Conservation (phyloP, 768 basidiomycete genomes). For the Arthromyces matolae region DNA sequence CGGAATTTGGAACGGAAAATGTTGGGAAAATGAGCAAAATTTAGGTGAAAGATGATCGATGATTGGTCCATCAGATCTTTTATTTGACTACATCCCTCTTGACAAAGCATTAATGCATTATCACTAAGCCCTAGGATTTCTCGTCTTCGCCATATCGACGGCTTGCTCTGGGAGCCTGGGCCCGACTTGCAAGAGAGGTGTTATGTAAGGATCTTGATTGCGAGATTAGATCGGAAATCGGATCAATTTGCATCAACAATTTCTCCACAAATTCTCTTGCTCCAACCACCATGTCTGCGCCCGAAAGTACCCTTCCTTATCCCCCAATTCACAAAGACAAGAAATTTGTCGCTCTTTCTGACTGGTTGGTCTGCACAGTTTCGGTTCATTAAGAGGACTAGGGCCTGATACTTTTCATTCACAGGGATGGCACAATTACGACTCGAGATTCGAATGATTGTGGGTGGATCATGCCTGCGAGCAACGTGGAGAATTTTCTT, state of each 20-base stretch:
- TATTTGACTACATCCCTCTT: no score
- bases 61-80: no score
- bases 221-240: slow-evolving; percentile 9
- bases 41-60: no score
- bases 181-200: no score
- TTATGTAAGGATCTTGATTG: no score
- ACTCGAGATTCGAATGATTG: slow-evolving; percentile 92
- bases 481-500: background rate
- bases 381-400: background rate
- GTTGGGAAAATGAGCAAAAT: no score
- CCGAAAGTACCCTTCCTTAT: slow-evolving; percentile 72
- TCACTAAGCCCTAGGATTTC: no score
- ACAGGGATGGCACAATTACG: slow-evolving; percentile 92
- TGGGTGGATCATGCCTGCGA: slow-evolving; percentile 22
- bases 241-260: background rate
- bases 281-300: slow-evolving; percentile 22
- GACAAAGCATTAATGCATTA: no score
- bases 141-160: no score
- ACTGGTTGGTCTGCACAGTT: slow-evolving; percentile 62
- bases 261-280: background rate
- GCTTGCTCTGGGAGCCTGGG: no score
- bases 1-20: no score
- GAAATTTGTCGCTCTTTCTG: slow-evolving; percentile 82
- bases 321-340: slow-evolving; percentile 78
- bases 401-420: slow-evolving; percentile 5